Evolutionary conservation across 2,329 filamentous ascomycete species (phyloP), one percentile per base, ranked within the genome.

Genomic region (Lecanicillium sp.): DNA sequence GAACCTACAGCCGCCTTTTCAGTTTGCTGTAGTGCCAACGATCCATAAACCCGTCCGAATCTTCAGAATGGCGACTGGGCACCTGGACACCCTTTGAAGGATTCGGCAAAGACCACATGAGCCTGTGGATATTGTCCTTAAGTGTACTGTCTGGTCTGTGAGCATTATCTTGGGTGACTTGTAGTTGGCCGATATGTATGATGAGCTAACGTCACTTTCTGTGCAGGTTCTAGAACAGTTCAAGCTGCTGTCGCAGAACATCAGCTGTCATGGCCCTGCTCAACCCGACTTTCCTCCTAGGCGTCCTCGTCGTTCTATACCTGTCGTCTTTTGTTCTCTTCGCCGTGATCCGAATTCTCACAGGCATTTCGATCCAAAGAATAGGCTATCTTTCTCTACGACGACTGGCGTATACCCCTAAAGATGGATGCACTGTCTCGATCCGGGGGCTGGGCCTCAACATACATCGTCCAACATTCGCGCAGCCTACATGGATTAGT

Each of bases 401-500:
- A 47, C 83, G 90, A 50, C 83, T 98, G 45, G 83, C 88, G 42
- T 96, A 94, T 60, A 86, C 85, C 12, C 87, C 87, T 19, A 81
- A 75, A 60, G 87, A 95, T 74, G 92, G 92, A 50, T 68, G 95
- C 53, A 83, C 83, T 52, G 78, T 98, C 59, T 87, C 95, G 59
- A 80, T 98, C 41, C 80, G 92, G 36, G 86, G 89, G 36, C 71
- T 98, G 37, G 88, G 92, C 32, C 71, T 98, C 51, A 83, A 85
- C 41, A 63, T 96, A 46, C 92, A 98, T 63, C 80, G 89, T 4
- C 92, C 92, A 11, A 96, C 92, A 5, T 96, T 98, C 62, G 87
- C 90, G 33, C 88, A 96, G 59, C 92, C 92, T 32, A 96, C 94
- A 45, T 96, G 90, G 88, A 68, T 95, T 51, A 96, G 89, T 58